phyloP scores from a whole-genome alignment of 345 rosid species.

The Euphorbia lathyris region DNA sequence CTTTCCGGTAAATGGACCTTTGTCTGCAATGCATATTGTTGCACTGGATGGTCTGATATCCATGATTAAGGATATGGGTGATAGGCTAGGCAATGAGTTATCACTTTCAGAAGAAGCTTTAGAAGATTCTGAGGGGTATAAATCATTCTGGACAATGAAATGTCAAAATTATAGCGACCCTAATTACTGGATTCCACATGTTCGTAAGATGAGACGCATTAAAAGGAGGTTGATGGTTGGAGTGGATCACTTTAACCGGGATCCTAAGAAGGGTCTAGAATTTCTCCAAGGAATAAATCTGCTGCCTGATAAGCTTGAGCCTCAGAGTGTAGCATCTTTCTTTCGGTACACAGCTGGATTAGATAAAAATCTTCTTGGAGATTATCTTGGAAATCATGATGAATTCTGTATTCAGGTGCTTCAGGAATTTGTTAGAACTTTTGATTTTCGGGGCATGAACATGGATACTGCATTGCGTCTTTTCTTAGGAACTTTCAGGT shows the following conservation, averaged over 20 bases:
- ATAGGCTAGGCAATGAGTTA: conserved; percentile 50
- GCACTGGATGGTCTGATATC: conserved; percentile 68
- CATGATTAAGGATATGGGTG: conserved; percentile 56
- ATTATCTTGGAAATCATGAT: conserved; percentile 70
- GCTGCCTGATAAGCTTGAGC: conserved; percentile 64
- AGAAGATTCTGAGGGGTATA: conserved; percentile 39
- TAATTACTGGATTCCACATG: conserved; percentile 59
- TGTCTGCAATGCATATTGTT: conserved; percentile 71
- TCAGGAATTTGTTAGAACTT: conserved; percentile 64
- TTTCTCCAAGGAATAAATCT: conserved; percentile 65
- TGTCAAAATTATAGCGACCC: conserved; percentile 56
- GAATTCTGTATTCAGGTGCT: conserved; percentile 75
- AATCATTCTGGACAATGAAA: conserved; percentile 52
- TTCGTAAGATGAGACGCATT: conserved; percentile 45
- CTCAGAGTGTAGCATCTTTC: conserved; percentile 62
- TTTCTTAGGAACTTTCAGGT: conserved; percentile 66
- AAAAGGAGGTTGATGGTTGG: conserved; percentile 60
- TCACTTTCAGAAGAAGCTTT: conserved; percentile 30
- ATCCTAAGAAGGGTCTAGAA: conserved; percentile 63
- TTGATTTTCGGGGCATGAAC: conserved; percentile 63
- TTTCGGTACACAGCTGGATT: conserved; percentile 70
- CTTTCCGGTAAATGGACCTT: conserved; percentile 67
- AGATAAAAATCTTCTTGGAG: conserved; percentile 68
- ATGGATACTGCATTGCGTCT: conserved; percentile 69
- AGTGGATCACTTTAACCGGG: conserved; percentile 68